Conservation (phyloP, 1,284 basidiomycete species). For the Apiotrichum gamsii region DNA sequence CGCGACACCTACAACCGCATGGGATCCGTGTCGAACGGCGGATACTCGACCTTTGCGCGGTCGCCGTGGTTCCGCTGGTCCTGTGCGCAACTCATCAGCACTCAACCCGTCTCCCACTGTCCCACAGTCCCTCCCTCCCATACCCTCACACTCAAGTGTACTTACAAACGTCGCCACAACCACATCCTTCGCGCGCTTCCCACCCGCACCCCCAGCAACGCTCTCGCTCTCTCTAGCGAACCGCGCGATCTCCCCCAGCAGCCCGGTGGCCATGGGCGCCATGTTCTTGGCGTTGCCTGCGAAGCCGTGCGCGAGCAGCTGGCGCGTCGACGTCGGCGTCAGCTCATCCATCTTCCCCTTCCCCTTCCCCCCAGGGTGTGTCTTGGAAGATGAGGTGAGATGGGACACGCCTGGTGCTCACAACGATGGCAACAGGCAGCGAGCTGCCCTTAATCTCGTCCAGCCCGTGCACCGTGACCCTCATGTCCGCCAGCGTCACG, state of each 20-base stretch:
- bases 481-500: slow-evolving; percentile 28
- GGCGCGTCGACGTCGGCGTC: background rate
- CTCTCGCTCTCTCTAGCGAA: no score
- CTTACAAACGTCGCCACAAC: slow-evolving; percentile 43
- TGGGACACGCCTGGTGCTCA: slow-evolving; percentile 4
- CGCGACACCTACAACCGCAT: background rate
- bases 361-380: no score
- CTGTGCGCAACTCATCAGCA: background rate
- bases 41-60: slow-evolving; percentile 49
- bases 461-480: slow-evolving; percentile 34
- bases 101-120: no score
- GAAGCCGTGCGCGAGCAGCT: slow-evolving; percentile 41
- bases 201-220: slow-evolving; percentile 2
- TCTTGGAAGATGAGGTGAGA: no score
- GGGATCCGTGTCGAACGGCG: background rate
- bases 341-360: no score
- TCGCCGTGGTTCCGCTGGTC: slow-evolving; percentile 68
- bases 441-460: slow-evolving; percentile 32
- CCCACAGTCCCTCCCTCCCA: no score
- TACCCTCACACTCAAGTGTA: no score
- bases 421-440: slow-evolving; percentile 28
- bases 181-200: slow-evolving; percentile 25
- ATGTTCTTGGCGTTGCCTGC: slow-evolving; percentile 30
- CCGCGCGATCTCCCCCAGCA: slow-evolving; percentile 24
- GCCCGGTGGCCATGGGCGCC: slow-evolving; percentile 30